Conservation (phyloP, 2,329 filamentous ascomycete species). For the Akanthomyces lecanii region DNA sequence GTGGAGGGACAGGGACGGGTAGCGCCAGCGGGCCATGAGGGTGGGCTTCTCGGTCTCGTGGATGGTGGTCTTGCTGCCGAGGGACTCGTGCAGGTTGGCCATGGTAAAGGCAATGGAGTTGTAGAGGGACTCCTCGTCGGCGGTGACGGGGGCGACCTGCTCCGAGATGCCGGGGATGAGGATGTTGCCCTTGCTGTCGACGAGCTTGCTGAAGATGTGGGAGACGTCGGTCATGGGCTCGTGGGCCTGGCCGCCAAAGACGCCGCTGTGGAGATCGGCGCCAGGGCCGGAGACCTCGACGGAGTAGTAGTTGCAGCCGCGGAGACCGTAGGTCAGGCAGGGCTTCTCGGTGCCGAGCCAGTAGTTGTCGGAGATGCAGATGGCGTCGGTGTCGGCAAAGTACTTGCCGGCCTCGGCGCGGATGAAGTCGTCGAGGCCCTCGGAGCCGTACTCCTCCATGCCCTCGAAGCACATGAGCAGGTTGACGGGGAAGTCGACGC, state of each 20-base stretch:
- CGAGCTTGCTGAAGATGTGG: conserved; percentile 74
- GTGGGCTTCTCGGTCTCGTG: conserved; percentile 84
- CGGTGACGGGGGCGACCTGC: conserved; percentile 82
- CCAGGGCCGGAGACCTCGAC: conserved; percentile 86
- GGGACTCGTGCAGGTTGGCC: conserved; percentile 87
- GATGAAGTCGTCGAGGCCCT: conserved; percentile 94
- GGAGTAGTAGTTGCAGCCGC: conserved; percentile 97
- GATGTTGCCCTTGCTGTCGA: conserved; percentile 89
- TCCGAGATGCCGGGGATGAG: conserved; percentile 90
- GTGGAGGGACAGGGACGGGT: conserved; percentile 89
- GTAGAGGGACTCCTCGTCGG: conserved; percentile 86
- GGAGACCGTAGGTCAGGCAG: conserved; percentile 93
- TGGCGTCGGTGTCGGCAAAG: conserved; percentile 92
- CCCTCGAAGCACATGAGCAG: conserved; percentile 99
- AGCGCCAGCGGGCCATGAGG: conserved; percentile 94
- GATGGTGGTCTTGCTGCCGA: conserved; percentile 85
- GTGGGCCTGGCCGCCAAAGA: conserved; percentile 93
- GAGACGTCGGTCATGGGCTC: conserved; percentile 98
- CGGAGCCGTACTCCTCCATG: conserved; percentile 98
- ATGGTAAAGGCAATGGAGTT: conserved; percentile 90
- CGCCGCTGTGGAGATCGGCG: conserved; percentile 91
- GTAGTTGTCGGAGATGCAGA: conserved; percentile 99
- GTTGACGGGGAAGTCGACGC: conserved; percentile 93
- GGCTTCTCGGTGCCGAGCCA: conserved; percentile 99
- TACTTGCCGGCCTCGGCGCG: conserved; percentile 84